phyloP scores from a whole-genome alignment of 2,329 filamentous ascomycete species.

The Fusarium oxysporum region DNA sequence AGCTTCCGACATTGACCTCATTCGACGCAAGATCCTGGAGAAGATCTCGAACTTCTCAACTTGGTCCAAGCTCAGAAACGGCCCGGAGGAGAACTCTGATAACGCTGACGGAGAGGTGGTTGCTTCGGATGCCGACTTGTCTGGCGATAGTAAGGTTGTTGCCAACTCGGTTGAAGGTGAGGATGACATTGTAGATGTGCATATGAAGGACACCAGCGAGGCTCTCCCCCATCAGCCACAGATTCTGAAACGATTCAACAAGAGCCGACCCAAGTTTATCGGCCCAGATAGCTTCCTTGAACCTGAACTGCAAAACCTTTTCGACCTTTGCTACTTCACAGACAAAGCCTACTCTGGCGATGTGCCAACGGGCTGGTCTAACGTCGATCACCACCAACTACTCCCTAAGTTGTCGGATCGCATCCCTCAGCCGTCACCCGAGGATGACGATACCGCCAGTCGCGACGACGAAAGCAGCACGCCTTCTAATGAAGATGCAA shows the following conservation, averaged over 20 bases:
- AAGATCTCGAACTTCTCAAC: constrained; percentile 83
- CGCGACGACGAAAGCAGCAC: constrained; percentile 61
- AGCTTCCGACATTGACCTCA: constrained; percentile 71
- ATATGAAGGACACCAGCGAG: constrained; percentile 75
- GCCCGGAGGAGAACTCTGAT: constrained; percentile 61
- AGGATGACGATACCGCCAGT: constrained; percentile 62
- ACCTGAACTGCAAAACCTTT: constrained; percentile 75
- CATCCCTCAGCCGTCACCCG: constrained; percentile 54
- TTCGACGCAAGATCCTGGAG: constrained; percentile 83
- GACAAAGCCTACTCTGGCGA: constrained; percentile 61
- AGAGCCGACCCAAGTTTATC: constrained; percentile 64
- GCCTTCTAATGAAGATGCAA: constrained; percentile 64
- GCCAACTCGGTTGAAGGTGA: constrained; percentile 87
- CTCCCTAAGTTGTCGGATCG: constrained; percentile 66
- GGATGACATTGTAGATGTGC: constrained; percentile 90
- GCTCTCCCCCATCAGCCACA: constrained; percentile 36
- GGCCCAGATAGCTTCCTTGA: constrained; percentile 69
- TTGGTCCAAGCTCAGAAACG: constrained; percentile 69
- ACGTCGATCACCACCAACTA: constrained; percentile 67
- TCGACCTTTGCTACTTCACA: constrained; percentile 77
- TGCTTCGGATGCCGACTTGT: constrained; percentile 73
- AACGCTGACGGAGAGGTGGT: constrained; percentile 76
- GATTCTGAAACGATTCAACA: constrained; percentile 61
- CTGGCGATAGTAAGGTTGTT: constrained; percentile 76
- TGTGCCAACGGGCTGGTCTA: constrained; percentile 78